These are phyloP conservation scores for Globisporangium megalacanthum DNA, from an alignment of 352 stramenopile species.

Conservation along the genomic window DNA sequence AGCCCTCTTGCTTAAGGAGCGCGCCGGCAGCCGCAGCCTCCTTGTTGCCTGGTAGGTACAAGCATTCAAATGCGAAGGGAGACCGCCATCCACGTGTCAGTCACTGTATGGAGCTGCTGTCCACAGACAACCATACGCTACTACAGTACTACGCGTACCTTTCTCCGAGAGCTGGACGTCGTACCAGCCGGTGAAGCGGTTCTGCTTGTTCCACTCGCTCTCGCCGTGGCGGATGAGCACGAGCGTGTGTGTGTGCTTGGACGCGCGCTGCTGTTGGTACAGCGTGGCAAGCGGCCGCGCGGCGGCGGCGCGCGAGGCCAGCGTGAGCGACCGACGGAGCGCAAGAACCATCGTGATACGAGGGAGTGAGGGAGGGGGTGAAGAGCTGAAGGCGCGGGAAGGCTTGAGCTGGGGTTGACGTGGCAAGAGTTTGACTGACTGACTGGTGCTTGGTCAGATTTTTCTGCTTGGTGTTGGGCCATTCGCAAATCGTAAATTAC, in stretches of 20 bases:
- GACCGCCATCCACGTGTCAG: not conserved
- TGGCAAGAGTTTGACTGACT: not conserved
- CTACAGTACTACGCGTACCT: slow-evolving; percentile 9
- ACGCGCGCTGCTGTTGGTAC: slow-evolving; percentile 54
- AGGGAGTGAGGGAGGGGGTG: not conserved
- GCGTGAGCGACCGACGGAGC: slow-evolving; percentile 41
- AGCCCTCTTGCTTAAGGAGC: slow-evolving; percentile 89
- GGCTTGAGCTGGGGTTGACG: slow-evolving; percentile 12
- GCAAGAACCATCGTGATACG: slow-evolving; percentile 42
- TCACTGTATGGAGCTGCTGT: not conserved
- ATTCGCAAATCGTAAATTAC: not conserved
- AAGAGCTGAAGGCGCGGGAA: not conserved
- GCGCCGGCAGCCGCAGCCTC: slow-evolving; percentile 88
- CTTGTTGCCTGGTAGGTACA: slow-evolving; percentile 48
- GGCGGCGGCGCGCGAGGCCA: slow-evolving; percentile 29
- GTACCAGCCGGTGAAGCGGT: slow-evolving; percentile 94
- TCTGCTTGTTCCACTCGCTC: slow-evolving; percentile 94
- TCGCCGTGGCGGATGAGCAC: slow-evolving; percentile 93
- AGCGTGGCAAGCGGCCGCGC: slow-evolving; percentile 21
- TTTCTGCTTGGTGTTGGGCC: not conserved
- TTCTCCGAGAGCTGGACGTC: slow-evolving; percentile 90
- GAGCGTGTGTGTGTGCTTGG: slow-evolving; percentile 84
- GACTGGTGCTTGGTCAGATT: slow-evolving; percentile 1
- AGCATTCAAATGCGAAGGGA: too few relatives aligned
- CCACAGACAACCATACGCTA: not conserved